phyloP scores from a whole-genome alignment of 306 rosid species.

The Potentilla sterilis region DNA sequence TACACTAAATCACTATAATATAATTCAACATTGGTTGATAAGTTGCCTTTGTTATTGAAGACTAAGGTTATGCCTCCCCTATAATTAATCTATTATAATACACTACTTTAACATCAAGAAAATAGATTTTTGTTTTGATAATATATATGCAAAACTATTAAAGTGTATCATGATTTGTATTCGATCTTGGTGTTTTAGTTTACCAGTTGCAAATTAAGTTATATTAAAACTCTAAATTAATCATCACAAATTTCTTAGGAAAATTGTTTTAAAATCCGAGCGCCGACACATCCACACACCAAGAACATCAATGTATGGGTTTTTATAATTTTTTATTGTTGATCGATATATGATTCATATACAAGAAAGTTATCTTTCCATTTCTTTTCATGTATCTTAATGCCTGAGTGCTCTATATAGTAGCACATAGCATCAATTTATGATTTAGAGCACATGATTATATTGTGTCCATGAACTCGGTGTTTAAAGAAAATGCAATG shows the following conservation, averaged over 20 bases:
- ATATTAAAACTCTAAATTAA: not conserved
- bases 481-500: not conserved
- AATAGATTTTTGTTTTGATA: not conserved
- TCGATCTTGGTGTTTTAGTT: not conserved
- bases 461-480: not conserved
- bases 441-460: not conserved
- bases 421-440: not conserved
- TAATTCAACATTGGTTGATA: not conserved
- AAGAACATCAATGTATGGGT: not conserved
- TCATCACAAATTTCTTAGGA: not conserved
- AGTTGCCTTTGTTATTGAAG: not conserved
- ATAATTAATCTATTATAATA: too few species aligned
- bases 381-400: constrained; percentile 2
- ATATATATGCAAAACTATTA: not conserved
- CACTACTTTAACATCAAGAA: not conserved
- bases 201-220: not conserved
- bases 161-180: not conserved
- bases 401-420: not conserved
- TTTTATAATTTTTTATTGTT: not conserved
- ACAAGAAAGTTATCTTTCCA: not conserved
- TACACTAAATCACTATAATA: not conserved
- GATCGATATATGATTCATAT: not conserved
- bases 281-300: not conserved
- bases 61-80: too few species aligned
- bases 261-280: not conserved